phyloP scores from a whole-genome alignment of 306 rosid genomes.

The Trichosanthes truncata region DNA sequence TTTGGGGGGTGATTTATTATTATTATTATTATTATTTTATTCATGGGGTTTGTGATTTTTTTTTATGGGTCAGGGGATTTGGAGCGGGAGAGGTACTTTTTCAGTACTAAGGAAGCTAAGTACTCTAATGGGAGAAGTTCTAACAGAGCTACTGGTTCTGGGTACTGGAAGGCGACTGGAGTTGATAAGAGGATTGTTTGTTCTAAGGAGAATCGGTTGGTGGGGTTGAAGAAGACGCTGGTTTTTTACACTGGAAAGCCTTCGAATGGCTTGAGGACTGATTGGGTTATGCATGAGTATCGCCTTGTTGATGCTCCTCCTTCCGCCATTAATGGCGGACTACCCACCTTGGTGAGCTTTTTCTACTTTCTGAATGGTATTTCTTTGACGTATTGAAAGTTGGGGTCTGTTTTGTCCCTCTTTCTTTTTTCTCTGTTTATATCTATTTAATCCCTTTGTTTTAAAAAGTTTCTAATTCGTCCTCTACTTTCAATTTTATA shows the following conservation, averaged over 20 bases:
- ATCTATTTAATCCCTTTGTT: too few species aligned
- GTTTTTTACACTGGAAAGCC: constrained; percentile 5
- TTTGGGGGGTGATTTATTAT: too few species aligned
- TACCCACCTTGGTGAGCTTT: neutral
- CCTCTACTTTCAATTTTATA: too few species aligned
- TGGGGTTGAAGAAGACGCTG: constrained; percentile 4
- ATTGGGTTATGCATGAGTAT: constrained; percentile 15
- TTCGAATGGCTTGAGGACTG: neutral
- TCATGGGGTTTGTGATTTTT: neutral
- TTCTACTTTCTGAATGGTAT: neutral
- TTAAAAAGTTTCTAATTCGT: neutral
- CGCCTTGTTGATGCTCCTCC: neutral
- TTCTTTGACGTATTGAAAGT: too few species aligned
- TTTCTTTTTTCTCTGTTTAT: neutral
- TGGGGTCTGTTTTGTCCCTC: too few species aligned
- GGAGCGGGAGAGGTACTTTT: constrained; percentile 69
- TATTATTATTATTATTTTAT: too few species aligned
- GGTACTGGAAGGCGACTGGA: constrained; percentile 67
- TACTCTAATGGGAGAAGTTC: constrained; percentile 59
- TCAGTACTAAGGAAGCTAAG: constrained; percentile 51
- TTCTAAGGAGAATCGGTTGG: neutral
- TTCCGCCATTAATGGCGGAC: neutral
- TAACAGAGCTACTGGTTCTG: constrained; percentile 65
- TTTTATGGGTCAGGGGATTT: constrained; percentile 6
- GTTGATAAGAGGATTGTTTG: constrained; percentile 23